Conservation (phyloP, 257 asterid species). For the Nicotiana undulata region DNA sequence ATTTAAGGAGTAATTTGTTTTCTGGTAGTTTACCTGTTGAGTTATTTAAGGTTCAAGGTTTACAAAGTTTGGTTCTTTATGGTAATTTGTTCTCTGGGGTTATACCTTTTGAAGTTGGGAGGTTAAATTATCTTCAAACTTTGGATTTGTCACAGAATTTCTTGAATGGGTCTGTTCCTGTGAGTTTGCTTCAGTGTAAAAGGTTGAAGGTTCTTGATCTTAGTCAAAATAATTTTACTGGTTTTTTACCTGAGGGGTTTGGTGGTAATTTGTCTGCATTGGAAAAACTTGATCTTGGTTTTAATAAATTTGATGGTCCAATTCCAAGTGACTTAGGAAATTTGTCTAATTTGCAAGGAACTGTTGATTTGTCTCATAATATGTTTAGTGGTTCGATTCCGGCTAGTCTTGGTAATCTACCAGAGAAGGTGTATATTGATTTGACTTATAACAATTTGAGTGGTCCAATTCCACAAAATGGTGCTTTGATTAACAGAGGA, state of each 20-base stretch:
- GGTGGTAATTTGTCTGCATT: slow-evolving; percentile 50
- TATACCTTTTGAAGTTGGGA: slow-evolving; percentile 59
- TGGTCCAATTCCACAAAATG: slow-evolving; percentile 87
- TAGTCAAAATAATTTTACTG: slow-evolving; percentile 52
- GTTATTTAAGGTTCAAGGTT: slow-evolving; percentile 44
- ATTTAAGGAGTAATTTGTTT: slow-evolving; percentile 58
- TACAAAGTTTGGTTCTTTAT: slow-evolving; percentile 83
- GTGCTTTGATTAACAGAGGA: slow-evolving; percentile 74
- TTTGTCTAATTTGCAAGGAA: slow-evolving; percentile 59
- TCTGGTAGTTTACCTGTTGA: slow-evolving; percentile 48
- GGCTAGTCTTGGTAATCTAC: slow-evolving; percentile 68
- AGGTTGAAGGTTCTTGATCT: slow-evolving; percentile 53
- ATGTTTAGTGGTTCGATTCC: slow-evolving; percentile 69
- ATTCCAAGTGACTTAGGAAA: slow-evolving; percentile 66
- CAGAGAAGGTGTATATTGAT: slow-evolving; percentile 85
- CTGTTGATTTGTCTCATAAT: slow-evolving; percentile 76
- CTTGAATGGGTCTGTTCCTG: slow-evolving; percentile 62
- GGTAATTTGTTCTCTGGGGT: slow-evolving; percentile 66
- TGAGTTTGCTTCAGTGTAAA: slow-evolving; percentile 42
- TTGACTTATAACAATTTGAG: slow-evolving; percentile 59
- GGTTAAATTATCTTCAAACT: slow-evolving; percentile 50
- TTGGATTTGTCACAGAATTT: slow-evolving; percentile 65
- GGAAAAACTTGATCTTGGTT: slow-evolving; percentile 64
- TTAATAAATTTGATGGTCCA: slow-evolving; percentile 48
- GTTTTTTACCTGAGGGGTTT: slow-evolving; percentile 51